Evolutionary conservation across 2,329 filamentous ascomycete genomes (phyloP), one percentile per base, ranked within the genome.

Genomic region (Shiraia sp.): DNA sequence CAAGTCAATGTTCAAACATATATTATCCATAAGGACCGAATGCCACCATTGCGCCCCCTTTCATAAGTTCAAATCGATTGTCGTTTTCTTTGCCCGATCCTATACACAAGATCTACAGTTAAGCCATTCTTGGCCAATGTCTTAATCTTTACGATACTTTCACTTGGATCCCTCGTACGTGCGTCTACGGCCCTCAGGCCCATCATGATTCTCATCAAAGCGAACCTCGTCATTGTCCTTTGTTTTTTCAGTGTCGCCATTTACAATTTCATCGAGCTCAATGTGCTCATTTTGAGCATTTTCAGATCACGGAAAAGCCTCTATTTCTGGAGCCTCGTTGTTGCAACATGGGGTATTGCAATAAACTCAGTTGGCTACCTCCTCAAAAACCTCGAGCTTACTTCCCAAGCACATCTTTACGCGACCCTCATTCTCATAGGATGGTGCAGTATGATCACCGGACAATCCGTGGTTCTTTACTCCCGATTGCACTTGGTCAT

Each of bases 401-500:
- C 47, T 3, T 39, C 23, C 2, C 29, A 47, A 10, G 44, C 29
- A 10, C 47, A 55, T 15, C 19, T 57, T 3, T 55, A 47, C 19
- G 69, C 69, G 43, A 71, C 72, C 4, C 49, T 78, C 4, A 62
- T 78, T 16, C 72, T 71, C n/a, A 49, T 83, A 46, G 80, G 79
- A n/a, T 79, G 81, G 77, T 77, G 76, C 55, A 54, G 66, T 2
- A 82, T 83, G 79, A 78, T 85, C 0, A 82, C 80, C 0, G 81
- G 81, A 1, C 79, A 83, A 57, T 75, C 76, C 1, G 51, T 83
- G 10, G 81, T 85, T 2, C 68, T 85, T 0, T 85, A 80, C 64
- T 83, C 80, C 2, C 73, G 81, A 8, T 69, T 85, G 1, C 80
- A 84, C 52, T 70, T 85, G 1, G 73, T 85, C 7, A 63, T 81